Evolutionary conservation across 2,329 filamentous ascomycete genomes (phyloP).

Genomic region (Neopestalotiopsis sp.): DNA sequence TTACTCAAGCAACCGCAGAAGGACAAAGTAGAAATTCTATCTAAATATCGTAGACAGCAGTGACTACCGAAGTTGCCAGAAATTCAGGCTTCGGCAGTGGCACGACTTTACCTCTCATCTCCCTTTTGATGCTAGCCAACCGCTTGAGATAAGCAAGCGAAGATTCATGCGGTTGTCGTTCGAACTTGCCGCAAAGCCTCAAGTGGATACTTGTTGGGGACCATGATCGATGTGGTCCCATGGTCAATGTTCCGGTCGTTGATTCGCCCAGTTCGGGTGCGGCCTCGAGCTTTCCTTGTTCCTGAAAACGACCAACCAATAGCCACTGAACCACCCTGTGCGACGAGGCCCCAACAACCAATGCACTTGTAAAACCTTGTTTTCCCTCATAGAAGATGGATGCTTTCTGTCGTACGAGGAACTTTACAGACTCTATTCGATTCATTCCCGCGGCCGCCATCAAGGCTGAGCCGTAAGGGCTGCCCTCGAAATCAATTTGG

Average conservation of each 20-base stretch:
- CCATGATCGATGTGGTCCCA: not conserved
- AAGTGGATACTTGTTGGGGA: not conserved
- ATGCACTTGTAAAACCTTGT: not conserved
- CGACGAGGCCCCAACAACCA: not conserved
- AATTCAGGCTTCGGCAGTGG: not conserved
- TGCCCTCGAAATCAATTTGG: not conserved
- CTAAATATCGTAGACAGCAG: not conserved
- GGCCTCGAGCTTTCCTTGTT: not conserved
- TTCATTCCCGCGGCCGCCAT: not conserved
- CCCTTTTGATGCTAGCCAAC: not conserved
- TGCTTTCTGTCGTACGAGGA: not conserved
- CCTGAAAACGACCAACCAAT: not conserved
- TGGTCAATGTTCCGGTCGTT: not conserved
- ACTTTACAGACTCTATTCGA: not conserved
- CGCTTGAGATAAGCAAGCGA: not conserved
- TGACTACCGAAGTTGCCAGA: not conserved
- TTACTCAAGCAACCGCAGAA: no score
- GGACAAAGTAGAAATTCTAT: not conserved
- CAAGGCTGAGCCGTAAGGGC: not conserved
- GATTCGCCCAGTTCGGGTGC: fast-evolving
- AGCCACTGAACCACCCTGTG: not conserved
- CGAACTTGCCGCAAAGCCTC: not conserved
- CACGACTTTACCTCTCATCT: not conserved
- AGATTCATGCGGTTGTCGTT: not conserved
- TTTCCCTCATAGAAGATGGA: not conserved